Conservation (phyloP, 176 grass and related monocot genomes). For the Aechmea fasciata region DNA sequence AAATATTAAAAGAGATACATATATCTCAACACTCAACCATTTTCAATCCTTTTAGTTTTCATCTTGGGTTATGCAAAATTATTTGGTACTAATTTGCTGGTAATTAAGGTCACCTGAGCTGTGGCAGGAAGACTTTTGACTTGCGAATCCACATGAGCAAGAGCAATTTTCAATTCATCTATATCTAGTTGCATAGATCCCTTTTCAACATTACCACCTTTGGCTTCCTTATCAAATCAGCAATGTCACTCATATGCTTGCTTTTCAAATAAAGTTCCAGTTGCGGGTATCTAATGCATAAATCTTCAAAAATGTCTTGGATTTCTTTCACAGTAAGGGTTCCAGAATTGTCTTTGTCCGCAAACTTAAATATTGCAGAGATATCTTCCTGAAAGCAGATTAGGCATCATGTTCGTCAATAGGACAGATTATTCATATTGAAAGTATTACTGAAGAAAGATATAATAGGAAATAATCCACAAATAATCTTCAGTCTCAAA, state of each 20-base stretch:
- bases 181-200: conserved; percentile 64
- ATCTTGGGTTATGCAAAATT: not conserved
- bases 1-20: conserved; percentile 6
- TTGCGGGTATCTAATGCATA: conserved; percentile 84
- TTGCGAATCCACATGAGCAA: conserved; percentile 65
- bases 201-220: conserved; percentile 55
- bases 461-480: no score
- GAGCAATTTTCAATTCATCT: conserved; percentile 90
- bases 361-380: conserved; percentile 83
- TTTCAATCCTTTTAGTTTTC: no score
- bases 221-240: conserved; percentile 60
- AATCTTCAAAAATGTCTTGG: conserved; percentile 79
- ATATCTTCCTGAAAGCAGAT: conserved; percentile 70
- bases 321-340: conserved; percentile 94
- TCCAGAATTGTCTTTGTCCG: conserved; percentile 98
- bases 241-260: conserved; percentile 67
- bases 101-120: conserved; percentile 51
- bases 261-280: conserved; percentile 93
- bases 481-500: no score
- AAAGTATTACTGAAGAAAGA: no score
- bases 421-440: not conserved
- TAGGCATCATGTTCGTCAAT: not conserved
- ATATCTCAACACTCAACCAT: not conserved
- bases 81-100: not conserved
- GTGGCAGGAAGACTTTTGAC: conserved; percentile 84